phyloP scores from a whole-genome alignment of 202 grass and related monocot species.

The Setaria viridis region DNA sequence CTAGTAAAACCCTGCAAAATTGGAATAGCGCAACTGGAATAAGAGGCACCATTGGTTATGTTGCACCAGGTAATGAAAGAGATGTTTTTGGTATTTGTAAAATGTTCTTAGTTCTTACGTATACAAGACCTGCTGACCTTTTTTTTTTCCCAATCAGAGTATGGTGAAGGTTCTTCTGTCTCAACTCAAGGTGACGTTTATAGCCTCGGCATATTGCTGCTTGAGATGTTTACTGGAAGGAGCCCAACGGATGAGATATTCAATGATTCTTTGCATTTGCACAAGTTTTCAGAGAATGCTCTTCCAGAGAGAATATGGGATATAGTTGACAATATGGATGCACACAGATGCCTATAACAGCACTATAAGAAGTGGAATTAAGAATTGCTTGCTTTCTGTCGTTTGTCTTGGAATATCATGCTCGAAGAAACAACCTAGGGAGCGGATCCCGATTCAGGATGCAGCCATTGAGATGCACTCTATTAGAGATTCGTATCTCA shows the following conservation, averaged over 20 bases:
- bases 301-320: not conserved
- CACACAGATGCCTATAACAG: not conserved
- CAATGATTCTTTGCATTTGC: not conserved
- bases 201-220: constrained; percentile 23
- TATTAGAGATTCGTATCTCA: no score
- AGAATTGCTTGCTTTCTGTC: constrained; percentile 4
- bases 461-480: no score
- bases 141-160: constrained; percentile 3
- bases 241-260: constrained; percentile 11
- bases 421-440: constrained; percentile 37
- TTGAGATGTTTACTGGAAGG: constrained; percentile 2
- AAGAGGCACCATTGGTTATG: constrained; percentile 54
- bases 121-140: no score
- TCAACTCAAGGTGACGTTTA: constrained; percentile 32
- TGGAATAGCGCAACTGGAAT: constrained; percentile 36
- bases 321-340: not conserved
- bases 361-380: not conserved
- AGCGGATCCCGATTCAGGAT: not conserved
- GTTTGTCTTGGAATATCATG: constrained; percentile 28
- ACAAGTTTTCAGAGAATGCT: not conserved
- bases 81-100: no score
- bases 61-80: constrained; percentile 37
- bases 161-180: constrained; percentile 16
- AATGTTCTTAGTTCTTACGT: not conserved
- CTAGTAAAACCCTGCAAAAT: not conserved